These are phyloP conservation scores for Glycine soja DNA, from an alignment of 306 rosid genomes.

Conservation along the genomic window DNA sequence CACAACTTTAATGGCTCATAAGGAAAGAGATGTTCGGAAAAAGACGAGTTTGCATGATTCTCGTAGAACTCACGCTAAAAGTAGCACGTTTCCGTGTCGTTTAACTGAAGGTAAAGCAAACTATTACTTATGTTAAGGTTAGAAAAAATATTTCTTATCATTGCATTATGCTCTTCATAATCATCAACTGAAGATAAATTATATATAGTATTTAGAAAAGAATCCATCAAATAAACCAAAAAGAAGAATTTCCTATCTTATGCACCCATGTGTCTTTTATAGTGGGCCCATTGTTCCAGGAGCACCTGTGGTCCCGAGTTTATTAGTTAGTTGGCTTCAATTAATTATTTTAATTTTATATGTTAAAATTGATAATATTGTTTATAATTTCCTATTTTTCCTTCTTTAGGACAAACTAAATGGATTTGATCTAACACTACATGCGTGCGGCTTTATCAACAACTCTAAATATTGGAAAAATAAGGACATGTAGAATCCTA, in stretches of 20 bases:
- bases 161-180: background rate
- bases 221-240: background rate
- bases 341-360: background rate
- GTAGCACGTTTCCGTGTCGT: background rate
- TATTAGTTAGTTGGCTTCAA: background rate
- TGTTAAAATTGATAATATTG: background rate
- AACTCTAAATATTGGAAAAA: too few species aligned
- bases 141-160: constrained; percentile 1
- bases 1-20: background rate
- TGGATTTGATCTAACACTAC: background rate
- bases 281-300: background rate
- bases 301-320: background rate
- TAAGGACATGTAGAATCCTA: too few species aligned
- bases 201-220: background rate
- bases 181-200: background rate
- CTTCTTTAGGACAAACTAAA: too few species aligned
- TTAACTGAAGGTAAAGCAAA: background rate
- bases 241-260: background rate
- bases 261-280: background rate
- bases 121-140: background rate
- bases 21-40: background rate
- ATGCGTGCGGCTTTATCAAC: background rate
- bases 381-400: background rate
- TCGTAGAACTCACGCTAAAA: background rate
- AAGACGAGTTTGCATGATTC: background rate